Evolutionary conservation across 345 rosid species (phyloP).

Genomic region (Clarkia xantiana): DNA sequence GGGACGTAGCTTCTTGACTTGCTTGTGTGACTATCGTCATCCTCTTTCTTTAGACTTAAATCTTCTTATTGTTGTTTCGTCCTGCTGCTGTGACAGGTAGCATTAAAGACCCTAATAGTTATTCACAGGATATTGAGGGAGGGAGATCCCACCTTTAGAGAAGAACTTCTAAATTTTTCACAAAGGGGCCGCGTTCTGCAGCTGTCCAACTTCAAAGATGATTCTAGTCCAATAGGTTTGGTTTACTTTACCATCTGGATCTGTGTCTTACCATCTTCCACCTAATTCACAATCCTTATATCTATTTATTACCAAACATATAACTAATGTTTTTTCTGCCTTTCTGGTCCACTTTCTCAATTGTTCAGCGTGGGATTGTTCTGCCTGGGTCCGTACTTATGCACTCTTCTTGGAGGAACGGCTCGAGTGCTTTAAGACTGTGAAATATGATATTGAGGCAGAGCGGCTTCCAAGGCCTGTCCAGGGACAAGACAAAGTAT

Average conservation of each 20-base stretch:
- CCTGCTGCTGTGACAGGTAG: slow-evolving; percentile 42
- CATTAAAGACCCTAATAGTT: slow-evolving; percentile 84
- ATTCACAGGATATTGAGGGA: slow-evolving; percentile 82
- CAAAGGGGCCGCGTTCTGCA: slow-evolving; percentile 79
- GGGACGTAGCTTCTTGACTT: no score
- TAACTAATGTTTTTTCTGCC: no score
- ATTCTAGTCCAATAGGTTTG: slow-evolving; percentile 85
- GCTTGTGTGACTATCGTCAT: no score
- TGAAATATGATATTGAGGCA: slow-evolving; percentile 87
- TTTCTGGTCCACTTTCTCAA: neutral
- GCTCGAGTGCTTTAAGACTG: slow-evolving; percentile 80
- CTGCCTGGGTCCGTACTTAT: slow-evolving; percentile 98
- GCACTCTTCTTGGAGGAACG: slow-evolving; percentile 88
- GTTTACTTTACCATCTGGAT: slow-evolving; percentile 1
- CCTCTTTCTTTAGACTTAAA: neutral
- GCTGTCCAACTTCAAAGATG: slow-evolving; percentile 92
- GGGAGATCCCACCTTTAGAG: slow-evolving; percentile 91
- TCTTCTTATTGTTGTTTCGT: neutral
- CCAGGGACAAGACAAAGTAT: slow-evolving; percentile 78
- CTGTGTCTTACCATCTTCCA: neutral
- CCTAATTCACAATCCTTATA: neutral
- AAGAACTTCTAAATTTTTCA: slow-evolving; percentile 66
- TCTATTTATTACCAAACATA: neutral
- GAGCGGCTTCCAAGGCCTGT: slow-evolving; percentile 75
- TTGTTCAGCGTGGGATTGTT: slow-evolving; percentile 92